Percentiles rank a stretch among this genome's conserved stretches.
Evolutionary conservation across 2,329 filamentous ascomycete species (phyloP).

Genomic region (Drechslerella dactyloides): DNA sequence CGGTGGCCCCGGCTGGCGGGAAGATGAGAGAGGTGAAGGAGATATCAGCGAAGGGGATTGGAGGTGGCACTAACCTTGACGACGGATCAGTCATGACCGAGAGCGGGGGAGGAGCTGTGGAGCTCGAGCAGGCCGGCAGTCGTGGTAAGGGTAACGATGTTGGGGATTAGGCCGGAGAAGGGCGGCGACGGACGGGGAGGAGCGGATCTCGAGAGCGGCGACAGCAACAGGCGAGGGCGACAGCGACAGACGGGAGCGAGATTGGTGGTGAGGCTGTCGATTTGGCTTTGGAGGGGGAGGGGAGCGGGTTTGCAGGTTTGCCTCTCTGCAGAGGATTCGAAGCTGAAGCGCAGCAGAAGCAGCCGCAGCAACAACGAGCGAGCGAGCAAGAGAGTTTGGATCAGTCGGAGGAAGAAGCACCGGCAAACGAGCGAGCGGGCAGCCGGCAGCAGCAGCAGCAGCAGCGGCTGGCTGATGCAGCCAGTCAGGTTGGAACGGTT

Average conservation of each 20-base stretch:
- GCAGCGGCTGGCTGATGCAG: too few relatives aligned
- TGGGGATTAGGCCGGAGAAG: background rate
- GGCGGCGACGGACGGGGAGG: background rate
- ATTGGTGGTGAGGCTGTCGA: background rate
- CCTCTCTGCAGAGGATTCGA: conserved; percentile 44
- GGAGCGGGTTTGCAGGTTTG: conserved; percentile 33
- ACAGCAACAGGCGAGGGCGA: conserved; percentile 1
- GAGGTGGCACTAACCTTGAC: conserved; percentile 47
- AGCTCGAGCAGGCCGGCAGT: conserved; percentile 22
- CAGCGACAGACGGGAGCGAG: conserved; percentile 3
- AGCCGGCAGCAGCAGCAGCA: too few relatives aligned
- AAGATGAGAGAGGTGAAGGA: conserved; percentile 15
- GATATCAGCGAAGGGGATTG: background rate
- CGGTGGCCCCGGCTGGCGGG: conserved; percentile 20
- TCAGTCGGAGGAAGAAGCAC: conserved; percentile 6
- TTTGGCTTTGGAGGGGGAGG: conserved; percentile 13
- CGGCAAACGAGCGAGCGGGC: conserved; percentile 1
- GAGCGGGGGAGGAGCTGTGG: conserved; percentile 38
- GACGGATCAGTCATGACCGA: conserved; percentile 51
- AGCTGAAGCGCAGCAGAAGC: conserved; percentile 15
- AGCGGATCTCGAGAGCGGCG: conserved; percentile 5
- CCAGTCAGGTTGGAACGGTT: too few relatives aligned
- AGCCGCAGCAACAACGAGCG: conserved; percentile 13
- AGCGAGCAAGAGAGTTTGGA: background rate
- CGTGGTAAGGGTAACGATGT: background rate